Conservation (phyloP, 108 stramenopile species). For the Stephanodiscus minutulus region DNA sequence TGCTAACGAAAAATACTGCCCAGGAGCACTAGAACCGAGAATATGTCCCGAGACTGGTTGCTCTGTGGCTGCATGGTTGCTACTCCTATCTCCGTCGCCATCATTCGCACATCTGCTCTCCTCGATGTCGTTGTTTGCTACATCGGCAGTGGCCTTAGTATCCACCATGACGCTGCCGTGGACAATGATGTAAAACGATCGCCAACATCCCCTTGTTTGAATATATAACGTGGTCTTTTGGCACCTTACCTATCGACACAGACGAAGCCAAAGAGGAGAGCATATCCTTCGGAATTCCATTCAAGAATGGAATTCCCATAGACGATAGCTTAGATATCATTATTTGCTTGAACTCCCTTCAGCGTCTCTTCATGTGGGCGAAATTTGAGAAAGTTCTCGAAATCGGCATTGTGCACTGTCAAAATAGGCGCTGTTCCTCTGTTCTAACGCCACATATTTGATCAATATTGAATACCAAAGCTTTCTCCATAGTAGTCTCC, state of each 20-base stretch:
- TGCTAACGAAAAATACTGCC: constrained; percentile 86
- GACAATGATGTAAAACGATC: constrained; percentile 56
- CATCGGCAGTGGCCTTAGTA: constrained; percentile 11
- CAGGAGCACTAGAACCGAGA: constrained; percentile 77
- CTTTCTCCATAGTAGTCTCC: constrained; percentile 70
- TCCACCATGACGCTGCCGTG: constrained; percentile 52
- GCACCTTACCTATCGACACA: constrained; percentile 45
- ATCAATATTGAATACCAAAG: constrained; percentile 60
- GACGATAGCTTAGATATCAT: constrained; percentile 55
- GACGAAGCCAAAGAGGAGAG: constrained; percentile 31
- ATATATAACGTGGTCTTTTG: constrained; percentile 47
- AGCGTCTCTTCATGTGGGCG: constrained; percentile 46
- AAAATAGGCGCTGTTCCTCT: constrained; percentile 49
- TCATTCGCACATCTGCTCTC: no score
- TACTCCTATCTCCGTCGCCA: background rate
- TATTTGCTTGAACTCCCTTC: constrained; percentile 45
- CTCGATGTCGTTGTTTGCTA: background rate
- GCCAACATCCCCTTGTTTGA: constrained; percentile 53
- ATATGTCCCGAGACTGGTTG: constrained; percentile 32
- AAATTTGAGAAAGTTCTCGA: constrained; percentile 51
- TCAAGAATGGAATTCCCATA: constrained; percentile 55
- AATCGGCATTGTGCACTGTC: constrained; percentile 49
- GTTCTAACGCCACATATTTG: constrained; percentile 54
- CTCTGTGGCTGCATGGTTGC: no score
- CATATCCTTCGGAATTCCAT: constrained; percentile 51